A percentile compares a stretch with the other conserved stretches of the same genome.
Evolutionary conservation across 371 early-diverging fungal species (phyloP).

Genomic region (Rhizopus arrhizus): DNA sequence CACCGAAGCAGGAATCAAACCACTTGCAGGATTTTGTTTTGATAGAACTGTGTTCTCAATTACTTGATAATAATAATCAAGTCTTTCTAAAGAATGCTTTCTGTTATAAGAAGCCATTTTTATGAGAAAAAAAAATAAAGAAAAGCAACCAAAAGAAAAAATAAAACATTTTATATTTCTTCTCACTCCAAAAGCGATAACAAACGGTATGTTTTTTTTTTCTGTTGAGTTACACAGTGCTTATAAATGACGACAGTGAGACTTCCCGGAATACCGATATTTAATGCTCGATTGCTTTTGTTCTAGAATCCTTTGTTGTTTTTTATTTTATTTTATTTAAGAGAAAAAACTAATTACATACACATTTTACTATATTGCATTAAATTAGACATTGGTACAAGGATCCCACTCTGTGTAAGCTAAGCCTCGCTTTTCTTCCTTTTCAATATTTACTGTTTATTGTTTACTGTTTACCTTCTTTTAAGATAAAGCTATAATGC

Average conservation of each 20-base stretch:
- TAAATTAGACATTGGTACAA: no score
- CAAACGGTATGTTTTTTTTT: not conserved
- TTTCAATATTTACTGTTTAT: no score
- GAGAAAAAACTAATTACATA: no score
- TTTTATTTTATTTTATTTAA: no score
- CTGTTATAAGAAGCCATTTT: conserved; percentile 21
- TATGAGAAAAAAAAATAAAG: conserved; percentile 8
- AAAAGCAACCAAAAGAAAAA: conserved; percentile 2
- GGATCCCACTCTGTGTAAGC: no score
- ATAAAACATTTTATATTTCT: not conserved
- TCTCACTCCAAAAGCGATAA: not conserved
- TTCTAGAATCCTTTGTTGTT: no score
- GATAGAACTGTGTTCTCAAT: conserved; percentile 76
- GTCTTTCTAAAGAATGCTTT: conserved; percentile 46
- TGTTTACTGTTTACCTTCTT: no score
- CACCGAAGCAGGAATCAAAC: conserved; percentile 89
- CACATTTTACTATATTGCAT: no score
- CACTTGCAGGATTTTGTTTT: conserved; percentile 81
- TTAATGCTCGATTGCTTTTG: no score
- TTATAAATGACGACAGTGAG: not conserved
- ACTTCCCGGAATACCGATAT: no score
- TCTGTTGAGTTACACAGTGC: not conserved
- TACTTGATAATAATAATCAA: conserved; percentile 79
- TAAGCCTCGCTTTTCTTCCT: no score
- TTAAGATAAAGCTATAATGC: no score